Base-by-base conservation (phyloP, 495 filamentous ascomycete species). In the Parathielavia appendiculata region DNA sequence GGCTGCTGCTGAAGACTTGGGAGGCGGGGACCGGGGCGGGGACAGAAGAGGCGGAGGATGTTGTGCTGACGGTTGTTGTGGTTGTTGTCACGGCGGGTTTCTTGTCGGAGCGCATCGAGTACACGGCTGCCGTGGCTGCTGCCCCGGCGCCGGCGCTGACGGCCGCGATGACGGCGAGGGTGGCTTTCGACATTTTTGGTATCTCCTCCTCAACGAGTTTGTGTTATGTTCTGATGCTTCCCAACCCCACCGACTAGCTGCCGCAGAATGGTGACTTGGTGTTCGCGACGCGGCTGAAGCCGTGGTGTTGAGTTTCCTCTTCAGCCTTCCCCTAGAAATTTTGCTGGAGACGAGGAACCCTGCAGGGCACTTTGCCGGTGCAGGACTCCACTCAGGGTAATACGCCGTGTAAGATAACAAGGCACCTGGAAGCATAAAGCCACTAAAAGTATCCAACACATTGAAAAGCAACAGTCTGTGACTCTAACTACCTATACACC, bases 101-200 rank as follows among this genome's bases (percentile, higher is more conserved):
- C 51, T 76, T 78, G 26, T 82, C 73, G 38, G 68, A 59, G 14
- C 81, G 81, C 54, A 82, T 70, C n/a, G 86, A 86, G 72, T 83
- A 89, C 71, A 95, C 79, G 17, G 91, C 79, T 16, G 75, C 74
- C 41, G 91, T 96, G 51, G 87, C 75, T 57, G 88, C 89, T 50
- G 91, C 92, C 20, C 92, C 93, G 40, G 90, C 86, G 69, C 88
- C 90, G 46, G 93, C 93, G 68, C 90, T 88, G 70, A 87, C 87
- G 48, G 89, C 92, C 41, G 91, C 93, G 63, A 96, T 88, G 44
- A 93, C 80, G 44, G 90, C 91, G 58, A 97, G 66, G 22, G 92
- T 96, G 30, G 84, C 79, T 74, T 95, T 96, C 26, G 90, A 91
- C 89, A 92, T 91, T 14, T 6, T 20, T 41, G 35, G 45, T 30